Conservation (phyloP, 768 basidiomycete species). For the Calocybe gangraenosa region DNA sequence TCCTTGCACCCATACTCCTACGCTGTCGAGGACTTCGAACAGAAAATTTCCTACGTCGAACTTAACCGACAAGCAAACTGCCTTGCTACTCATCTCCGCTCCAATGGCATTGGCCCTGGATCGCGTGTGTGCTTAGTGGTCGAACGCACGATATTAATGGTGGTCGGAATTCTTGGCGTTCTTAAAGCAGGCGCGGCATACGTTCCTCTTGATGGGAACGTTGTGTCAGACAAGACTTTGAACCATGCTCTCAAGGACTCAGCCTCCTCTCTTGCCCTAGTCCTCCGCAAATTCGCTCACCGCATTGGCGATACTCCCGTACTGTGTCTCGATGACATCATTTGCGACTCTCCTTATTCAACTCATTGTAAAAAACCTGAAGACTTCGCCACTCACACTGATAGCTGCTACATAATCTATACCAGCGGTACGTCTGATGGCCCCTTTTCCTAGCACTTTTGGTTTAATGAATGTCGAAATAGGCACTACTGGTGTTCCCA, state of each 20-base stretch:
- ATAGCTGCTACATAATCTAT: slow-evolving; percentile 56
- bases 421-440: slow-evolving; percentile 43
- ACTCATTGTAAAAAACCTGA: slow-evolving; percentile 31
- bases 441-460: too few species aligned
- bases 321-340: slow-evolving; percentile 22
- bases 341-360: slow-evolving; percentile 21
- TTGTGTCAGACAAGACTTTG: slow-evolving; percentile 49
- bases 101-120: slow-evolving; percentile 39
- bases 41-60: slow-evolving; percentile 45
- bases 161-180: slow-evolving; percentile 50
- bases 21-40: slow-evolving; percentile 47
- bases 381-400: slow-evolving; percentile 31
- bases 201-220: slow-evolving; percentile 53
- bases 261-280: slow-evolving; percentile 35
- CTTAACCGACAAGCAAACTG: slow-evolving; percentile 44
- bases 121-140: slow-evolving; percentile 51
- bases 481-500: slow-evolving; percentile 60
- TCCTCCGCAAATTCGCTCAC: slow-evolving; percentile 35
- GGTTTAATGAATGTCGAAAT: too few species aligned
- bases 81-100: slow-evolving; percentile 39
- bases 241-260: slow-evolving; percentile 47
- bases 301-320: slow-evolving; percentile 17
- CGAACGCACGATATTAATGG: slow-evolving; percentile 49
- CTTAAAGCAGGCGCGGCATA: slow-evolving; percentile 57
- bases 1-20: slow-evolving; percentile 29